phyloP scores from a whole-genome alignment of 2,329 filamentous ascomycete genomes.

The Chalara sp. region DNA sequence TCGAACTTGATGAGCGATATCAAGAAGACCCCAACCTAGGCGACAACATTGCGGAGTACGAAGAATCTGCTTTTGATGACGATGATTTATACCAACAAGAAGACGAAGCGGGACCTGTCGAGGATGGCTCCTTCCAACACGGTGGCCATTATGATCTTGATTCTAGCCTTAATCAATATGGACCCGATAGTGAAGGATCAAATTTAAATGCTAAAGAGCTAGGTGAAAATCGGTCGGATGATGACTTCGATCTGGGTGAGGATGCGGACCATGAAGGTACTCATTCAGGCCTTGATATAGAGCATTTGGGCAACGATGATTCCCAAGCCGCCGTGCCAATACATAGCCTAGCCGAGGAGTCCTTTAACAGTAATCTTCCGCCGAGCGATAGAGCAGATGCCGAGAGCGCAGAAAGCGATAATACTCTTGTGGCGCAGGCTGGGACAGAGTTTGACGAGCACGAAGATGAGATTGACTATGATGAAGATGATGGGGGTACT shows the following conservation, averaged over 20 bases:
- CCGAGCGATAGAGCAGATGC: neutral
- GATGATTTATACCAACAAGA: no score
- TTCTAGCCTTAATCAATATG: no score
- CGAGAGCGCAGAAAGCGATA: conserved; percentile 27
- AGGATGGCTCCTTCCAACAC: no score
- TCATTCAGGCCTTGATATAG: neutral
- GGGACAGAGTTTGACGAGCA: conserved; percentile 15
- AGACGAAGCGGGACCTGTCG: no score
- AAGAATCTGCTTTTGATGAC: no score
- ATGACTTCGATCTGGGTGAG: conserved; percentile 5
- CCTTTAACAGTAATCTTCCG: neutral
- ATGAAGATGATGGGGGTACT: conserved; percentile 16
- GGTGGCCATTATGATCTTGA: no score
- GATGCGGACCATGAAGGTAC: conserved; percentile 4
- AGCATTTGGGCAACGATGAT: neutral
- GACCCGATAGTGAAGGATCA: no score
- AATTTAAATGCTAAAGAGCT: no score
- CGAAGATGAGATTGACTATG: conserved; percentile 25
- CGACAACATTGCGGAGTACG: no score
- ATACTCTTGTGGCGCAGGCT: conserved; percentile 7
- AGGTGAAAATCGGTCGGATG: neutral
- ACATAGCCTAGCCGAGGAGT: conserved; percentile 7
- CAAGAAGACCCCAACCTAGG: neutral
- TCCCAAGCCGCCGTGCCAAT: neutral
- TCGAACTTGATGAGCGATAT: neutral